Base-by-base conservation (phyloP, 768 basidiomycete genomes). In the Pleurotus giganteus region DNA sequence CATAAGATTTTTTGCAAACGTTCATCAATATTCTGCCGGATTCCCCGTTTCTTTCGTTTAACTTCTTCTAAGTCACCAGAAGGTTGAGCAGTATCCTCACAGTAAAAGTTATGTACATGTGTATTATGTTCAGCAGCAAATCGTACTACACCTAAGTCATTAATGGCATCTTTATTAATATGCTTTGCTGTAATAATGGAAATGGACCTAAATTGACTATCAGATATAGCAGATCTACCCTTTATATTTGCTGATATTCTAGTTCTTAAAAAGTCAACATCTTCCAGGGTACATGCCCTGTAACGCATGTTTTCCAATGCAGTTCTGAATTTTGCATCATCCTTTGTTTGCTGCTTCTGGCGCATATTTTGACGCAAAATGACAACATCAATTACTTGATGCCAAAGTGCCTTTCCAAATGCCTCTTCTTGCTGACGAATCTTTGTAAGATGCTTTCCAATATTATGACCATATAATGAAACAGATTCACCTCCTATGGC, bases 101-200 rank as follows among this genome's bases (percentile, higher is more conserved):
- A 63, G 49, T 63, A 67, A 56, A 72, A 74, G 5, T 60, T 4
- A 13, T 17, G 23, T 12, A 74, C 41, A 3, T 36, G 15, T 50
- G 67, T 65, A 11, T 47, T 31, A 5, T 55, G 62, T 11, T 72
- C 71, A 4, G 42, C n/a, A 5, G 72, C 70, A 69, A 71, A 74
- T 29, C 64, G 39, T 1, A 26, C 24, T n/a, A 36, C 23, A 3
- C 69, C 69, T 1, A 68, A 8, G 7, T 63, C 43, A 63, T 75
- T 75, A 0, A 74, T 62, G 23, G 57, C 45, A 59, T 73, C 71
- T 44, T 66, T 65, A 4, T 67, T 59, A 13, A 52, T 23, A 59
- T 74, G 71, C 6, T 41, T 52, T 1, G 63, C 55, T 19, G 71
- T 70, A 37, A 76, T 75, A 4, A 74, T 61, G 7, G 72, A 66